Base-by-base conservation (phyloP, 257 asterid genomes). In the Solanum rostratum region DNA sequence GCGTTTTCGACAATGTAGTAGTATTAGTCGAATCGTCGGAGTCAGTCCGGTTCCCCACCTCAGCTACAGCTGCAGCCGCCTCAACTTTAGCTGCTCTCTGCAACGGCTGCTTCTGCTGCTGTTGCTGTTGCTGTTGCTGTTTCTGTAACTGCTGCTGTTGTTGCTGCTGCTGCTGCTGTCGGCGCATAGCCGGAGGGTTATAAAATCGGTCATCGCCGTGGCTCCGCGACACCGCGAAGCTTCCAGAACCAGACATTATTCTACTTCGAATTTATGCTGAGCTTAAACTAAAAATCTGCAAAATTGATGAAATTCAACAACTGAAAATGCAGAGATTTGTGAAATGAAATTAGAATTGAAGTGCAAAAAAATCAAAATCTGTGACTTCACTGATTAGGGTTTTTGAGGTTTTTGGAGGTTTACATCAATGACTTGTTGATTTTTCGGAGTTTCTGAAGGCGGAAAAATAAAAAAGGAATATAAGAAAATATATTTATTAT, bases 161-260 rank as follows among this genome's bases (percentile, higher is more conserved):
- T 79, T 83, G 85, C 87, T 81, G 84, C 54, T 80, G 76, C 73
- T 84, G 92, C 79, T 90, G 91, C 90, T 89, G 91, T 14, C 94
- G 92, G 79, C 96, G 87, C 33, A 91, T 88, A 81, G 89, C 88
- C 80, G 92, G 92, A 30, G 92, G 92, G 85, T 90, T 91, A 86
- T 91, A 91, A 79, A 89, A 92, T 87, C 97, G 84, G 69, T 93
- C 94, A 0, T 89, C 93, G 22, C 92, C 89, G 33, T 89, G 88
- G n/a, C 92, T 81, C 86, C 91, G 90, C 79, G 93, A 88, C 84
- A 88, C 91, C 83, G 94, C 86, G 66, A 83, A 91, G 85, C 93
- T 91, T 83, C 95, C 97, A 60, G 92, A 87, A 87, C 95, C 91
- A 1, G 95, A 85, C 98, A 94, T 94, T 86, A n/a, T n/a, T 6